Evolutionary conservation across 352 stramenopile species (phyloP), one percentile per base, ranked within the genome.

Genomic region (Phytophthora hibernalis): DNA sequence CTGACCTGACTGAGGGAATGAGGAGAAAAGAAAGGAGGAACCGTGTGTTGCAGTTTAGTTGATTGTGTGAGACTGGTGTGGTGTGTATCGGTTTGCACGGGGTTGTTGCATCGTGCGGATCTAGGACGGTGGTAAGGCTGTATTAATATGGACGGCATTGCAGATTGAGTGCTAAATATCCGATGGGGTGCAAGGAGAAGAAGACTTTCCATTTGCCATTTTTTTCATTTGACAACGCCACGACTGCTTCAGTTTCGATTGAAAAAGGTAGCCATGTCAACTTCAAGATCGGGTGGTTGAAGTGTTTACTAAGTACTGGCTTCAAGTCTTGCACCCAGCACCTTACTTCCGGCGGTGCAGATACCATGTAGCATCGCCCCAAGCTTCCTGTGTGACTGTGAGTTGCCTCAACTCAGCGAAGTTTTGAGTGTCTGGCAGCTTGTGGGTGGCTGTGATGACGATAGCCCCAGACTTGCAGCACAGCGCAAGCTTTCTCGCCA

Each of bases 361-460:
- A 51, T 75, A 89, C 76, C 78, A 87, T 20, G 74, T 89, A 10
- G 80, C 83, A 24, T 81, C 62, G 6, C 80, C 80, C 83, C 80
- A 89, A 3, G 76, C 68, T 57, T 89, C 82, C 48, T 90, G 82
- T 12, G 74, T 70, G n/a, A 90, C 82, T 21, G 58, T 70, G 37
- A 87, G 61, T 15, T 63, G 65, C 1, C 74, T 68, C 31, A 89
- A 24, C 6, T 76, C 51, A 2, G 80, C 76, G 30, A 90, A 90
- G 55, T 61, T 81, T 24, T 83, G 70, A 0, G 57, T 65, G 42
- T 86, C 71, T 5, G 80, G 76, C 8, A 90, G 68, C 10, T 65
- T 66, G 52, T 90, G 72, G 0, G 84, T 92, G 9, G 78, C 84
- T 0, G 71, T 89, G 68, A 92, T 82, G 53, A 92, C 61, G 16